Percentiles rank a stretch among this genome's conserved stretches.
Evolutionary conservation across 2,329 filamentous ascomycete species (phyloP).

Genomic region (Diaporthe australafricana): DNA sequence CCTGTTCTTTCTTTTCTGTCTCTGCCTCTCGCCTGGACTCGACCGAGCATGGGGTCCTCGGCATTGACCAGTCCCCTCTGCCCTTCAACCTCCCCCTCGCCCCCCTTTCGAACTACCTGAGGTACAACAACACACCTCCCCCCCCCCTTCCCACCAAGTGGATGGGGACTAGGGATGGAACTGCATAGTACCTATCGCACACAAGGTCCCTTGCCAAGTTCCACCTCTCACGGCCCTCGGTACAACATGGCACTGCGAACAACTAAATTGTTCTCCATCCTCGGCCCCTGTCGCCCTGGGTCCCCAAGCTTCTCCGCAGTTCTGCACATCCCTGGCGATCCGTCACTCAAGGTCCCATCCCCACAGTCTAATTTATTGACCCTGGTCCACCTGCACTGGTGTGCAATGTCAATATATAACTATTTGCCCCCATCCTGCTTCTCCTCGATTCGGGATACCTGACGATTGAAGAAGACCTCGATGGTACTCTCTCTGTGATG

Average conservation of each 20-base stretch:
- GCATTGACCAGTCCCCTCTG: slow-evolving; percentile 30
- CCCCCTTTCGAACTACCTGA: slow-evolving; percentile 2
- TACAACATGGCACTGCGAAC: slow-evolving; percentile 12
- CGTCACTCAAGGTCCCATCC: slow-evolving; percentile 38
- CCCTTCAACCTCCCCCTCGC: slow-evolving; percentile 1
- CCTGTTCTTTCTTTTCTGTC: slow-evolving; percentile 4
- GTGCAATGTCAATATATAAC: slow-evolving; percentile 54
- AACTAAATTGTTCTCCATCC: slow-evolving; percentile 15
- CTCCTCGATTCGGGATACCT: slow-evolving; percentile 43
- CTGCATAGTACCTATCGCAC: slow-evolving; percentile 12
- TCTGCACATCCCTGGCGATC: slow-evolving; percentile 36
- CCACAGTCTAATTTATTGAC: slow-evolving; percentile 33
- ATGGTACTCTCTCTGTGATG: slow-evolving; percentile 19
- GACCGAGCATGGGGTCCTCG: slow-evolving; percentile 10
- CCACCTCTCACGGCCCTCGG: slow-evolving; percentile 14
- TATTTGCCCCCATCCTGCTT: slow-evolving; percentile 50
- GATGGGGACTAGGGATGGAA: neutral
- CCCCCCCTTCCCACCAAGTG: slow-evolving; percentile 7
- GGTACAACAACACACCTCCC: slow-evolving; percentile 11
- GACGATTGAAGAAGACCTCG: neutral
- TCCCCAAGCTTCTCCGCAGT: slow-evolving; percentile 43
- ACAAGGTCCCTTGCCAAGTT: slow-evolving; percentile 22
- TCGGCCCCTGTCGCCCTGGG: slow-evolving; percentile 32
- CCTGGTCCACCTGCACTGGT: slow-evolving; percentile 47
- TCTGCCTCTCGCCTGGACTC: slow-evolving; percentile 14